These are phyloP conservation scores for Quercus agrifolia DNA, from an alignment of 306 rosid genomes.

Conservation along the genomic window DNA sequence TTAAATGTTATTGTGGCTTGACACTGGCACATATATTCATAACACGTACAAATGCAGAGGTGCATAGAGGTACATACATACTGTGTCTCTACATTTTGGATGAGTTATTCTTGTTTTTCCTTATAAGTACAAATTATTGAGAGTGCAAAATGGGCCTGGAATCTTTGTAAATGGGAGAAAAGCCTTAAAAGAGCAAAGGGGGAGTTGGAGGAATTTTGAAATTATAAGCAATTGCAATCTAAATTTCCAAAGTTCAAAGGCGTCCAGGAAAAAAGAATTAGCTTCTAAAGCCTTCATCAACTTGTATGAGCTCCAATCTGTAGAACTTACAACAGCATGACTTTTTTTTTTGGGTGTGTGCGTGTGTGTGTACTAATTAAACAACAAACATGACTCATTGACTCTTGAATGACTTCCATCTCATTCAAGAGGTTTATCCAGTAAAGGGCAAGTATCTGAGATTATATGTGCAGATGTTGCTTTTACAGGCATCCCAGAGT, in stretches of 20 bases:
- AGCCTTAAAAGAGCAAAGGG: neutral
- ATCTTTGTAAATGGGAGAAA: neutral
- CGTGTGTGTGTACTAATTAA: too few relatives aligned
- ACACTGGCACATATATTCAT: neutral
- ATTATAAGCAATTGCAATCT: neutral
- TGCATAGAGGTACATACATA: neutral
- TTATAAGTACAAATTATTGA: neutral
- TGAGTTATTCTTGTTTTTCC: too few relatives aligned
- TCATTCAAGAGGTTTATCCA: neutral
- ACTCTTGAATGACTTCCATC: neutral
- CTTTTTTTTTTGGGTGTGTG: too few relatives aligned
- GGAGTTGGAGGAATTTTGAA: neutral
- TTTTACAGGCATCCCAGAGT: neutral
- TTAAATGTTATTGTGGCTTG: neutral
- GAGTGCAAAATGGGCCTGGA: neutral
- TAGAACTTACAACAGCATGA: neutral
- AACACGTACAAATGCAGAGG: neutral
- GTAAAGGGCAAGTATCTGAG: neutral
- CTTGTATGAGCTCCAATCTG: neutral
- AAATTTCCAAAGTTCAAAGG: neutral
- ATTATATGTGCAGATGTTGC: too few relatives aligned
- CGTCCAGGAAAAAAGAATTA: neutral
- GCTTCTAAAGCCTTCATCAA: neutral
- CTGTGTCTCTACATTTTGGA: neutral
- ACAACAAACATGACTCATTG: too few relatives aligned